A percentile compares a stretch with the other conserved stretches of the same genome.
Evolutionary conservation across 2,329 filamentous ascomycete genomes (phyloP).

Genomic region (Monilinia laxa): DNA sequence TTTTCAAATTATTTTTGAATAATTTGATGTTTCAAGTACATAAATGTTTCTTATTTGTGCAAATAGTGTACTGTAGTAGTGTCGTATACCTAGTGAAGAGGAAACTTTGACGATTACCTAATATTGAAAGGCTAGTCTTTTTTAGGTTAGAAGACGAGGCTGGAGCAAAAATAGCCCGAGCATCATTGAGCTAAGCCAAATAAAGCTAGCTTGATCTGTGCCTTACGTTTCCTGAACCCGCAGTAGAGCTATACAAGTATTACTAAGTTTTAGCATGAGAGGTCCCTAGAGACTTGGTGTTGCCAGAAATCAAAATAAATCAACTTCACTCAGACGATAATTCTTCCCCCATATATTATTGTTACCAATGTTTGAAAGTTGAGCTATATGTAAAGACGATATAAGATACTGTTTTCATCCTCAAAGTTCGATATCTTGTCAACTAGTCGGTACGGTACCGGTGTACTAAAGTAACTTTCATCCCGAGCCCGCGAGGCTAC

Average conservation of each 20-base stretch:
- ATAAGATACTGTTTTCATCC: background rate
- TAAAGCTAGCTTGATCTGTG: constrained; percentile 6
- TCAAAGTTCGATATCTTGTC: constrained; percentile 12
- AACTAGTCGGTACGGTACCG: background rate
- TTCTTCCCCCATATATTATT: background rate
- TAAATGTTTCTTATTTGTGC: constrained; percentile 19
- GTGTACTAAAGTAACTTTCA: constrained; percentile 3
- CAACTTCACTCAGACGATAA: constrained; percentile 6
- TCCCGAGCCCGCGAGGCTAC: constrained; percentile 33
- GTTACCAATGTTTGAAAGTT: background rate
- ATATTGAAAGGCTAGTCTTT: no score
- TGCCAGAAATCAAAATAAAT: constrained; percentile 11
- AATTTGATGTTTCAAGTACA: constrained; percentile 19
- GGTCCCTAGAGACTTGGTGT: background rate
- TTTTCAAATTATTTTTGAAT: background rate
- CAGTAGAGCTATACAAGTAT: constrained; percentile 5
- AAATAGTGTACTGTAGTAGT: background rate
- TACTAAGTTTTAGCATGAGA: background rate
- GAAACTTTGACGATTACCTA: constrained; percentile 9
- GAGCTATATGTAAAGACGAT: background rate
- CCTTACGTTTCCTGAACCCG: constrained; percentile 22
- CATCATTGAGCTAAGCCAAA: background rate
- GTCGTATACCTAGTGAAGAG: background rate
- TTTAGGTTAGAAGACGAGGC: constrained; percentile 3
- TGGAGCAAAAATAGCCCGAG: constrained; percentile 14